Conservation (phyloP, 2,329 filamentous ascomycete genomes). For the Aspergillus sp. region DNA sequence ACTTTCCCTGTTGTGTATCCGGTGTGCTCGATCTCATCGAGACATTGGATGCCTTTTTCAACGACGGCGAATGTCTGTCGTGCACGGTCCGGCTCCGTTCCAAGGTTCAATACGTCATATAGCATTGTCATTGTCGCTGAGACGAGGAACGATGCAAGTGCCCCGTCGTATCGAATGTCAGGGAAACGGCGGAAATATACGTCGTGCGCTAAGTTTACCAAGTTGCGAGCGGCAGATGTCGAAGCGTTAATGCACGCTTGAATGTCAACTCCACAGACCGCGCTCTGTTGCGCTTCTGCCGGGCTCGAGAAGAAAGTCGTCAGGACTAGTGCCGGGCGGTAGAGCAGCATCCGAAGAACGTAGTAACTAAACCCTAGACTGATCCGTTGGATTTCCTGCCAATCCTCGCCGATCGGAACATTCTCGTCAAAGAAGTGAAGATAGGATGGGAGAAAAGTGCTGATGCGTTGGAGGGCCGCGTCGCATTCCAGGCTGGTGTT, state of each 20-base stretch:
- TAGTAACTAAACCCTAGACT: constrained; percentile 10
- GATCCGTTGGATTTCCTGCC: constrained; percentile 17
- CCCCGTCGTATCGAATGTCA: constrained; percentile 11
- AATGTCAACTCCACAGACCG: constrained; percentile 3
- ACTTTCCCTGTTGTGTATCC: constrained; percentile 14
- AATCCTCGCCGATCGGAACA: constrained; percentile 8
- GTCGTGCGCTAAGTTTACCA: constrained; percentile 12
- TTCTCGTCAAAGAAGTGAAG: constrained; percentile 15
- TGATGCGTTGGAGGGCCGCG: constrained; percentile 7
- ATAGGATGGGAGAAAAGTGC: constrained; percentile 4
- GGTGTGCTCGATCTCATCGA: constrained; percentile 16
- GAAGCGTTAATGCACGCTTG: constrained; percentile 10
- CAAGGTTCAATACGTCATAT: constrained; percentile 11
- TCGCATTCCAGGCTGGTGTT: constrained; percentile 11
- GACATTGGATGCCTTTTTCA: constrained; percentile 13
- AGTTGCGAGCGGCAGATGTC: constrained; percentile 6
- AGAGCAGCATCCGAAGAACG: constrained; percentile 10
- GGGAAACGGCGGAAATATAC: constrained; percentile 13
- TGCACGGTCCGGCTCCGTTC: constrained; percentile 5
- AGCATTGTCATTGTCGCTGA: constrained; percentile 12
- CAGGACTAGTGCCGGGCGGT: constrained; percentile 10
- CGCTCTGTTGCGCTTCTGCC: constrained; percentile 4
- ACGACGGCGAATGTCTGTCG: constrained; percentile 11
- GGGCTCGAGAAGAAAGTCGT: constrained; percentile 11
- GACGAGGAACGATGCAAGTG: constrained; percentile 11